phyloP scores from a whole-genome alignment of 306 rosid genomes.

The Malus sylvestris region DNA sequence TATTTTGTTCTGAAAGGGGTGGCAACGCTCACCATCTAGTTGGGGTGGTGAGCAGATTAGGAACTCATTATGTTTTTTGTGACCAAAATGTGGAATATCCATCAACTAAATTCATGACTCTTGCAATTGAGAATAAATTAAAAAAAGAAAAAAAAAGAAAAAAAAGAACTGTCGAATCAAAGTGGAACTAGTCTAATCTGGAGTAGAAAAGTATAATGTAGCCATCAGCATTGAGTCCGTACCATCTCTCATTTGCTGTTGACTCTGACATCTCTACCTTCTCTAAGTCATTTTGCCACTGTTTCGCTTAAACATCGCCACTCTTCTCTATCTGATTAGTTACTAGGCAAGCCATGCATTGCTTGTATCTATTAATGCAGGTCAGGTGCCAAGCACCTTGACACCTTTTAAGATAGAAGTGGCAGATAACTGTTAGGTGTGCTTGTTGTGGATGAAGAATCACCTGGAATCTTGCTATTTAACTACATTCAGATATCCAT shows the following conservation, averaged over 20 bases:
- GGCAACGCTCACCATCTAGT: neutral
- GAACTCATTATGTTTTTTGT: no score
- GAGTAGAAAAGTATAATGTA: no score
- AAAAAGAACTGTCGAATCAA: no score
- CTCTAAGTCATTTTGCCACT: neutral
- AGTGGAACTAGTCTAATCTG: no score
- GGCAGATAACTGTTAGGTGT: neutral
- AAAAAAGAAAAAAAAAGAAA: no score
- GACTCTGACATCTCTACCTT: neutral
- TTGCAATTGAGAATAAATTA: no score
- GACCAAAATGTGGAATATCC: no score
- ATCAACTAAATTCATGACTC: no score
- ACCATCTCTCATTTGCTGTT: neutral
- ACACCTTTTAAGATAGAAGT: no score
- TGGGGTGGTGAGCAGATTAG: no score
- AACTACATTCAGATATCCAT: neutral
- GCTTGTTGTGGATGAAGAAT: neutral
- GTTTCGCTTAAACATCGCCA: neutral
- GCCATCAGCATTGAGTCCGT: no score
- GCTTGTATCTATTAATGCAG: neutral
- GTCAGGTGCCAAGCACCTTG: neutral
- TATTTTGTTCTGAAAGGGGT: no score
- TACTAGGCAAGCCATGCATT: neutral
- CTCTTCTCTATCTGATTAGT: neutral
- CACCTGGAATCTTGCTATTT: neutral